These are phyloP conservation scores for Suillus paluster DNA, from an alignment of 768 basidiomycete species.

Conservation along the genomic window DNA sequence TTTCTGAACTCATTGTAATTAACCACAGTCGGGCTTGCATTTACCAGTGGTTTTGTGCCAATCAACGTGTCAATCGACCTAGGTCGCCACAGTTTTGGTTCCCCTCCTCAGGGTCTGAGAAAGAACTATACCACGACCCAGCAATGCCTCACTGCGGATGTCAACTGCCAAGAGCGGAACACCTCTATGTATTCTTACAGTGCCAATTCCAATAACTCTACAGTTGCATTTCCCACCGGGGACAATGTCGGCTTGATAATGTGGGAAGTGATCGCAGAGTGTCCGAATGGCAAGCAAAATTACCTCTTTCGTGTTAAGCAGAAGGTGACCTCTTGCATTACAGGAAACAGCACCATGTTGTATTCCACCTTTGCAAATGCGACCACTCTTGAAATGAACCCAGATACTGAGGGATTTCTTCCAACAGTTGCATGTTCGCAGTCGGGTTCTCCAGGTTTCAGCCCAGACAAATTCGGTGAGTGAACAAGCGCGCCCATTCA, in stretches of 20 bases:
- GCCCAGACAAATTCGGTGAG: neutral
- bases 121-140: slow-evolving; percentile 5
- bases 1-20: neutral
- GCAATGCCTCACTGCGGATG: slow-evolving; percentile 5
- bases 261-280: slow-evolving; percentile 6
- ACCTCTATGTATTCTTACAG: neutral
- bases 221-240: neutral
- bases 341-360: slow-evolving; percentile 7
- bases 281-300: neutral
- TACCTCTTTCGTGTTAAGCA: neutral
- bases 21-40: neutral
- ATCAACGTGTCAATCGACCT: neutral
- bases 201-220: neutral
- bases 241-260: neutral
- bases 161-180: neutral
- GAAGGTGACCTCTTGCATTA: neutral
- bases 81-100: neutral
- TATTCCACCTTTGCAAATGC: neutral
- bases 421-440: slow-evolving; percentile 1
- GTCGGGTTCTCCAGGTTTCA: neutral
- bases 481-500: neutral
- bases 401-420: slow-evolving; percentile 8
- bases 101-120: neutral
- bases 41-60: slow-evolving; percentile 11
- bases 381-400: neutral